A percentile compares a stretch with the other conserved stretches of the same genome.
Conservation (phyloP, 2,329 filamentous ascomycete genomes). For the Alternaria sp. region DNA sequence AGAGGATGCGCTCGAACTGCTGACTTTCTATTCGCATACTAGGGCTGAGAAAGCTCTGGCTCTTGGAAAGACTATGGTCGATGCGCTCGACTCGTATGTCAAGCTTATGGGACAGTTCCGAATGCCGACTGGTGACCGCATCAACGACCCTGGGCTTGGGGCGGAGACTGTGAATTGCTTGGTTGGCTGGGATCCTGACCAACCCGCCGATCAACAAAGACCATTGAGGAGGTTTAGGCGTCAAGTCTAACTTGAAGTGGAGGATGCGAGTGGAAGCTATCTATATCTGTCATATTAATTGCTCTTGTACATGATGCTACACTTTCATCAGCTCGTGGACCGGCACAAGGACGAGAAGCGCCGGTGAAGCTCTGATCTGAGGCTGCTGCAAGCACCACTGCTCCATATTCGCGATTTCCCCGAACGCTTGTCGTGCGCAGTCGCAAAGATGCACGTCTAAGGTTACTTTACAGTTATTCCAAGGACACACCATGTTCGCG, state of each 20-base stretch:
- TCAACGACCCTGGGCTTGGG: slow-evolving; percentile 36
- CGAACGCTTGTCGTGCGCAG: background rate
- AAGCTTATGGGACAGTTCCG: slow-evolving; percentile 32
- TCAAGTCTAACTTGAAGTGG: background rate
- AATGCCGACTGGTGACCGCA: slow-evolving; percentile 24
- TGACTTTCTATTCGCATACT: slow-evolving; percentile 36
- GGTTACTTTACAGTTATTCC: too few relatives aligned
- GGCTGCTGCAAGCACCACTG: slow-evolving; percentile 15
- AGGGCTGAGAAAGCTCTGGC: slow-evolving; percentile 33
- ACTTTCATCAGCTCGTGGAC: background rate
- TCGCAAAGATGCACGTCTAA: background rate
- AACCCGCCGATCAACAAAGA: slow-evolving; percentile 6
- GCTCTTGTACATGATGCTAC: background rate
- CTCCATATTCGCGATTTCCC: slow-evolving; percentile 8
- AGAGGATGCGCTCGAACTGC: slow-evolving; percentile 20
- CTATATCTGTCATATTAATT: background rate
- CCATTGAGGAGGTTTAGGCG: slow-evolving; percentile 5
- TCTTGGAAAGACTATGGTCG: slow-evolving; percentile 33
- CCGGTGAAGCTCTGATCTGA: slow-evolving; percentile 9
- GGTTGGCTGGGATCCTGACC: slow-evolving; percentile 34
- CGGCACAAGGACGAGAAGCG: slow-evolving; percentile 1
- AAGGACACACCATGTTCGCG: background rate
- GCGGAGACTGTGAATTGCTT: slow-evolving; percentile 40
- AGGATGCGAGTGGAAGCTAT: background rate
- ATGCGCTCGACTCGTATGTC: slow-evolving; percentile 31